Percentiles rank a stretch among this genome's conserved stretches.
These are phyloP conservation scores for Quercus rubra DNA, from an alignment of 306 rosid genomes.

Conservation along the genomic window DNA sequence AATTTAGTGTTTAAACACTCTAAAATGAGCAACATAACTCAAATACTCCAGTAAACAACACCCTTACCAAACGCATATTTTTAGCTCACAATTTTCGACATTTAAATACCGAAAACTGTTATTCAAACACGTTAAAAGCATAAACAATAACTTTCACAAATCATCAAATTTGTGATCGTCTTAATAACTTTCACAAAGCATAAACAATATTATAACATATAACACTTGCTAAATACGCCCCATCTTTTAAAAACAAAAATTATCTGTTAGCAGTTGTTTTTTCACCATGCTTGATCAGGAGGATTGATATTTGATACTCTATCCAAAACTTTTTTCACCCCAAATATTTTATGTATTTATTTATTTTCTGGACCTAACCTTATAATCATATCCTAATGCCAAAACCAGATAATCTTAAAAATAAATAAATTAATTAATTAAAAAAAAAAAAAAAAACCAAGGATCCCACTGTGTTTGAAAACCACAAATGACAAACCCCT, in stretches of 20 bases:
- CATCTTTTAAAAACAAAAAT: not conserved
- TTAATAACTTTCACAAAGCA: too few species aligned
- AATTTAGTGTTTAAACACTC: too few species aligned
- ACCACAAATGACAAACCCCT: not conserved
- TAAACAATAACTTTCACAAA: too few species aligned
- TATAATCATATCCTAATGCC: not conserved
- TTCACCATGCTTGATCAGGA: not conserved
- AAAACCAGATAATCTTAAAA: not conserved
- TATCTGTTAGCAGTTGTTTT: not conserved
- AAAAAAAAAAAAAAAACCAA: not conserved
- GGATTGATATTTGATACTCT: not conserved
- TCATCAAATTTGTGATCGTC: not conserved
- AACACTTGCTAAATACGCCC: too few species aligned
- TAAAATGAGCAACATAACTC: too few species aligned
- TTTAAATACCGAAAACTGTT: too few species aligned
- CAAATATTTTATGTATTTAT: not conserved
- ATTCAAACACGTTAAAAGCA: too few species aligned
- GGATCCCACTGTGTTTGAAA: slow-evolving; percentile 10
- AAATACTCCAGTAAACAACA: too few species aligned
- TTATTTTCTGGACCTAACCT: not conserved
- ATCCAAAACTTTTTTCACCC: not conserved
- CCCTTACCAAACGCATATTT: too few species aligned
- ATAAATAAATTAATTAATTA: too few species aligned
- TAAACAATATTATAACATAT: too few species aligned
- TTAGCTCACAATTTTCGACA: too few species aligned